phyloP scores from a whole-genome alignment of 2,329 filamentous ascomycete species.

The Fusarium veterinarium region DNA sequence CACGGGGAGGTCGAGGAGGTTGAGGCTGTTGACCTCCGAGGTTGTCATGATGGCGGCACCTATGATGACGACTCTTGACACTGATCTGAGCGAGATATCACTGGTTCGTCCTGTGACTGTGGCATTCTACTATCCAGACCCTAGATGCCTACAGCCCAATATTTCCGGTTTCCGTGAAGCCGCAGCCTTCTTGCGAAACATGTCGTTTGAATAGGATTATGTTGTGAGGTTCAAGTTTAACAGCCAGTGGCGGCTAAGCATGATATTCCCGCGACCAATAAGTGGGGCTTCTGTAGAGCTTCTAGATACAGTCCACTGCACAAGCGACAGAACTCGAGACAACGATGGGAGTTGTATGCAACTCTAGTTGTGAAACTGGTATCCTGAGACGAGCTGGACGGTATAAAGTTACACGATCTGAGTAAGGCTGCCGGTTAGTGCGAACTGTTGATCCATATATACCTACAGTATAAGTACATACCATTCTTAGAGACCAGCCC shows the following conservation, averaged over 20 bases:
- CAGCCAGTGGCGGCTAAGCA: slow-evolving; percentile 10
- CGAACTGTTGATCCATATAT: neutral
- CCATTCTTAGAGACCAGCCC: too few relatives aligned
- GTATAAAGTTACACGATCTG: neutral
- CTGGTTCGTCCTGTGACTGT: neutral
- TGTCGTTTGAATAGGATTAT: neutral
- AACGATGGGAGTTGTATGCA: too few relatives aligned
- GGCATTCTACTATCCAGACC: slow-evolving; percentile 3
- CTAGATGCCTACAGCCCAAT: neutral
- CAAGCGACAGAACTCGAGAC: too few relatives aligned
- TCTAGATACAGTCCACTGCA: neutral
- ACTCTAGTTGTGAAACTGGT: neutral
- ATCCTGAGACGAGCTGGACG: neutral
- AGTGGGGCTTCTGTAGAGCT: slow-evolving; percentile 2
- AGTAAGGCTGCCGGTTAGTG: neutral
- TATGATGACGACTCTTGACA: slow-evolving; percentile 4
- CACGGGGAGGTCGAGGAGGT: slow-evolving; percentile 50
- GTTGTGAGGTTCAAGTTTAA: slow-evolving; percentile 3
- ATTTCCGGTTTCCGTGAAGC: neutral
- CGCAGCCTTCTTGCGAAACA: neutral
- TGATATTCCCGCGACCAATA: neutral
- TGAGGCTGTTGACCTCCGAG: slow-evolving; percentile 27
- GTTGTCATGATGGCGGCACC: slow-evolving; percentile 17
- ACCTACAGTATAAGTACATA: neutral
- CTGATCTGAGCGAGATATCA: neutral